These are phyloP conservation scores for Yamadazyma jaroonii DNA, from an alignment of 1,139 yeast genomes.

Conservation along the genomic window DNA sequence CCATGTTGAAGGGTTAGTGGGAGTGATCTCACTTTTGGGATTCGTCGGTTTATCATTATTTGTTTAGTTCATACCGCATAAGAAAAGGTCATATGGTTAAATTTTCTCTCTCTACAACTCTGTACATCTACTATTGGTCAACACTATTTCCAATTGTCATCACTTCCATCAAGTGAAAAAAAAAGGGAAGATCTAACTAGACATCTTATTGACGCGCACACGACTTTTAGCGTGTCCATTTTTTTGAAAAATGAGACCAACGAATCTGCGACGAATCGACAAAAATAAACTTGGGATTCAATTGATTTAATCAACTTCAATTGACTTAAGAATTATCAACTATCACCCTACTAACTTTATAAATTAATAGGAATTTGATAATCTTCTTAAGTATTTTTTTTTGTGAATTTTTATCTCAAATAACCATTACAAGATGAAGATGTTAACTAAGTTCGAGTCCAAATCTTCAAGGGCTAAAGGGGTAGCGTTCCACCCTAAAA, in stretches of 20 bases:
- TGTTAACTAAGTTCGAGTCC: constrained; percentile 97
- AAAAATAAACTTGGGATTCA: constrained; percentile 4
- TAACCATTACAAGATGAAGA: constrained; percentile 65
- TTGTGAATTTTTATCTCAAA: neutral
- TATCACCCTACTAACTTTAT: neutral
- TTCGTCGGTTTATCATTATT: constrained; percentile 17
- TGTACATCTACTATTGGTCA: too few relatives aligned
- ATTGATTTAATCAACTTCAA: neutral
- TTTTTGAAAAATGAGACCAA: constrained; percentile 8
- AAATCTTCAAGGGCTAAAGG: constrained; percentile 99
- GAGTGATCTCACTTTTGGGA: neutral
- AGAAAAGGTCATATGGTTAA: too few relatives aligned
- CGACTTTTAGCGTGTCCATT: constrained; percentile 7
- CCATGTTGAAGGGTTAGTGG: neutral
- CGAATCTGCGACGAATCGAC: constrained; percentile 10
- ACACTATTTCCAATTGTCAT: too few relatives aligned
- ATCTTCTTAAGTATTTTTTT: neutral
- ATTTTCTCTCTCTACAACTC: too few relatives aligned
- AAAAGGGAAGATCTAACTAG: too few relatives aligned
- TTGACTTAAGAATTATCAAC: neutral
- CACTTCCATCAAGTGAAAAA: too few relatives aligned
- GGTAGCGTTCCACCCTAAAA: constrained; percentile 94
- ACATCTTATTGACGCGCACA: too few relatives aligned
- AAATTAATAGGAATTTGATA: neutral
- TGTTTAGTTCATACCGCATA: neutral